phyloP scores from a whole-genome alignment of 2,329 filamentous ascomycete species.

The Alternaria postmessia region DNA sequence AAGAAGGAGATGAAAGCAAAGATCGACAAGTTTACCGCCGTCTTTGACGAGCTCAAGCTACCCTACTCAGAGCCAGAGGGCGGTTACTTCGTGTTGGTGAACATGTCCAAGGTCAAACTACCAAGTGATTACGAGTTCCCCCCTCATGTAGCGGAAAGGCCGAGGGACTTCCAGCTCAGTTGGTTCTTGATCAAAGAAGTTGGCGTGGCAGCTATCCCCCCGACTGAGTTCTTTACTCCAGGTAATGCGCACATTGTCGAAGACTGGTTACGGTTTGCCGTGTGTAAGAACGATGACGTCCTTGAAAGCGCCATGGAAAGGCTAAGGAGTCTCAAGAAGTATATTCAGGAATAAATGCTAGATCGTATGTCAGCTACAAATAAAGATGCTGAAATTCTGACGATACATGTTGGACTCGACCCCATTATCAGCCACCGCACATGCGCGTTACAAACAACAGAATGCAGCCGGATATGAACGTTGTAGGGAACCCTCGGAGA shows the following conservation, averaged over 20 bases:
- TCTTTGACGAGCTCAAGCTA: constrained; percentile 59
- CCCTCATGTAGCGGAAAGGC: constrained; percentile 81
- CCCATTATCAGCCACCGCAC: not conserved
- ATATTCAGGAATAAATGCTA: constrained; percentile 47
- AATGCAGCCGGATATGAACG: not conserved
- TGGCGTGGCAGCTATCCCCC: constrained; percentile 93
- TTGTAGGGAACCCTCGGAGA: not conserved
- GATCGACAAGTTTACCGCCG: constrained; percentile 82
- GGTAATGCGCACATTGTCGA: constrained; percentile 84
- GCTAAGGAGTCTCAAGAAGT: constrained; percentile 59
- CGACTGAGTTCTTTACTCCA: constrained; percentile 95
- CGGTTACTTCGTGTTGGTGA: constrained; percentile 96
- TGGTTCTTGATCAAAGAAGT: constrained; percentile 99
- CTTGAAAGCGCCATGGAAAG: constrained; percentile 61
- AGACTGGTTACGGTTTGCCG: constrained; percentile 92
- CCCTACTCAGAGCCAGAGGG: constrained; percentile 91
- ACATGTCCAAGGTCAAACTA: constrained; percentile 86
- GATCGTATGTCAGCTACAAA: not conserved
- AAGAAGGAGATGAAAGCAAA: constrained; percentile 89
- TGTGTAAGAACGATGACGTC: constrained; percentile 93
- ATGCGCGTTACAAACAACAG: not conserved
- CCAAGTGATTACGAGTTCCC: constrained; percentile 89
- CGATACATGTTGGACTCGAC: not conserved
- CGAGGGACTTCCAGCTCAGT: constrained; percentile 90
- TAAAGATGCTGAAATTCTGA: not conserved